Base-by-base conservation (phyloP, 2,329 filamentous ascomycete species). In the Fusarium annulatum region DNA sequence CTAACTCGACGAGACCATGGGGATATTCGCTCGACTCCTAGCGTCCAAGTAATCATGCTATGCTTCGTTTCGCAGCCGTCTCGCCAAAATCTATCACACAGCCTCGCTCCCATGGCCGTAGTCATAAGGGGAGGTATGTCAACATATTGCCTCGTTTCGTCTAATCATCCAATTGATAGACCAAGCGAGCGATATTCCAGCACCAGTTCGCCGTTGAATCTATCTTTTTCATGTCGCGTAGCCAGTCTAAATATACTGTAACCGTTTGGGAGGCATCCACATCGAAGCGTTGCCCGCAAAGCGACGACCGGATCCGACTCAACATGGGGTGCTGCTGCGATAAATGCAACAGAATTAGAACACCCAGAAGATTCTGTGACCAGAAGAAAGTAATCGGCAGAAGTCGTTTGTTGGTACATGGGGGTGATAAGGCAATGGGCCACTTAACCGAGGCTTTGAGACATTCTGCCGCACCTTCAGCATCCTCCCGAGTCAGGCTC, bases 321-420 rank as follows among this genome's bases (percentile, higher is more conserved):
- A 92, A 76, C 64, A 88, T 85, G 2, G 84, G 84, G 49, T 88
- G 86, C 63, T 87, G 86, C 23, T 82, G 83, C 18, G 87, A 87
- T 71, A 91, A 82, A 48, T 89, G 86, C 41, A 91, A 76, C 23
- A 91, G 82, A 51, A 91, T 75, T 30, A 92, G 81, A 30, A 90
- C 87, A 7, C 87, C 87, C 49, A 91, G 83, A 46, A 91, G 84
- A 67, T 90, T 90, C 72, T 91, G 89, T 14, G 88, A 89, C 87
- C 89, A 91, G 61, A 89, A 88, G 76, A 90, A 91, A 3, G 88
- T 75, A 63, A 87, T 86, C 2, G 89, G 89, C 2, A 91, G 81
- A 9, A 91, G 82, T 41, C 89, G 82, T 79, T 91, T 92, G 77
- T 86, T 86, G 60, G 86, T 83, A 69, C 86, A 87, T 2, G 87